Conservation (phyloP, 2,329 filamentous ascomycete genomes). For the Beauveria sp. region DNA sequence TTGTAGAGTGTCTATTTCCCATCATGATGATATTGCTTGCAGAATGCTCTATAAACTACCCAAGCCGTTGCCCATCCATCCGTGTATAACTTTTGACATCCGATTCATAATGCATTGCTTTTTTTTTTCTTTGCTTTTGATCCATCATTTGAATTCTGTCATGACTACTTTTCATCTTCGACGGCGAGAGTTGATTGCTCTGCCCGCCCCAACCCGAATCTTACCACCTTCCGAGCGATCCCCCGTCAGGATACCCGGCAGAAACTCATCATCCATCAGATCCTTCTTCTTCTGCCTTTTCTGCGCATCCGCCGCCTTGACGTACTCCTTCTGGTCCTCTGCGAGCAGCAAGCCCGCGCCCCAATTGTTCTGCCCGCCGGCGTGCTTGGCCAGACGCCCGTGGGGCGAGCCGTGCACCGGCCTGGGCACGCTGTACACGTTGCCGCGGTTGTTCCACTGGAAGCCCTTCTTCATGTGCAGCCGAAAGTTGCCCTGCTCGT, state of each 20-base stretch:
- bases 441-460: conserved; percentile 90
- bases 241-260: conserved; percentile 78
- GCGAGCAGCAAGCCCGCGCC: conserved; percentile 75
- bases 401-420: conserved; percentile 73
- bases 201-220: conserved; percentile 76
- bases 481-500: conserved; percentile 70
- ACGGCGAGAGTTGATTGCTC: conserved; percentile 75
- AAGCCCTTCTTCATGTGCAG: conserved; percentile 90
- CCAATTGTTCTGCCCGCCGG: conserved; percentile 82
- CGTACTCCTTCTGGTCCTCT: conserved; percentile 94
- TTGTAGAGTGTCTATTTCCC: background rate
- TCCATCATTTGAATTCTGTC: background rate
- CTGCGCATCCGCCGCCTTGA: conserved; percentile 54
- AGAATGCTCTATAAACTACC: conserved; percentile 3
- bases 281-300: conserved; percentile 65
- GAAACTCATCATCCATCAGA: conserved; percentile 90
- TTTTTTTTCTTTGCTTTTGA: background rate
- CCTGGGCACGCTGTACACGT: conserved; percentile 89
- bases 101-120: background rate
- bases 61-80: background rate
- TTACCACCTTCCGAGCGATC: conserved; percentile 59
- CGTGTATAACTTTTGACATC: background rate
- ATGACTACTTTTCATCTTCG: background rate
- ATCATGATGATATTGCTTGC: background rate
- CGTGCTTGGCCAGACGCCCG: conserved; percentile 60